These are phyloP conservation scores for Yamadazyma buinensis DNA, from an alignment of 1,139 yeast genomes.

Conservation along the genomic window DNA sequence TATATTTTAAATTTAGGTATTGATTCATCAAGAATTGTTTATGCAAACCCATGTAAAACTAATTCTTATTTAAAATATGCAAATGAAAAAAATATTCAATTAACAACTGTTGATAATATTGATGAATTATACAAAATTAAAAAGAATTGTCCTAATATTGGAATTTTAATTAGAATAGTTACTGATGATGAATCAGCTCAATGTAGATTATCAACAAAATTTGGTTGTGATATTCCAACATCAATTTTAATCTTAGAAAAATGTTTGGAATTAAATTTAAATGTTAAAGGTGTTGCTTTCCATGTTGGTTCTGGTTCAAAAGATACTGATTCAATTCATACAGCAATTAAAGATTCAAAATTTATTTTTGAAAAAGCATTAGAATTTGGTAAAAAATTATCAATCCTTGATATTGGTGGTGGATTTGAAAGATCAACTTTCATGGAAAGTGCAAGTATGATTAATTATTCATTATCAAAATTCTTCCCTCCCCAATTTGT, in stretches of 20 bases:
- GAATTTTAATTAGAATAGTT: constrained; percentile 72
- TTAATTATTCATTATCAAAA: constrained; percentile 52
- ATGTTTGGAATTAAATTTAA: constrained; percentile 59
- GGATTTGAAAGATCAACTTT: constrained; percentile 79
- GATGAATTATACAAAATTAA: constrained; percentile 79
- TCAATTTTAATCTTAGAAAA: constrained; percentile 56
- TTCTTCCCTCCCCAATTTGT: constrained; percentile 49
- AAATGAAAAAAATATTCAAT: constrained; percentile 45
- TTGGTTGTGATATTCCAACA: constrained; percentile 68
- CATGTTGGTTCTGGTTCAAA: constrained; percentile 95
- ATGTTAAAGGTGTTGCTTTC: constrained; percentile 84
- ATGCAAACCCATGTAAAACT: constrained; percentile 94
- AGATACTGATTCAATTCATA: constrained; percentile 63
- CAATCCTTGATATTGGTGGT: constrained; percentile 84
- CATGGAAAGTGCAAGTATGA: constrained; percentile 54
- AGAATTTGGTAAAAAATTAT: constrained; percentile 38
- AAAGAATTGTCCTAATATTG: constrained; percentile 63
- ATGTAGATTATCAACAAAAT: constrained; percentile 85
- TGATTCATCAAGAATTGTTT: constrained; percentile 64
- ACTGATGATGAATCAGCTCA: constrained; percentile 90
- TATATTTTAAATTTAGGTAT: constrained; percentile 60
- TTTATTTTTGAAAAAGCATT: constrained; percentile 62
- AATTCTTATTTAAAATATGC: constrained; percentile 78
- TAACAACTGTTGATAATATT: constrained; percentile 87
- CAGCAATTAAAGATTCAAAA: constrained; percentile 73